Percentiles rank a stretch among this genome's conserved stretches.
phyloP scores from a whole-genome alignment of 129 eudicot species.

The Flaveria ramosissima region DNA sequence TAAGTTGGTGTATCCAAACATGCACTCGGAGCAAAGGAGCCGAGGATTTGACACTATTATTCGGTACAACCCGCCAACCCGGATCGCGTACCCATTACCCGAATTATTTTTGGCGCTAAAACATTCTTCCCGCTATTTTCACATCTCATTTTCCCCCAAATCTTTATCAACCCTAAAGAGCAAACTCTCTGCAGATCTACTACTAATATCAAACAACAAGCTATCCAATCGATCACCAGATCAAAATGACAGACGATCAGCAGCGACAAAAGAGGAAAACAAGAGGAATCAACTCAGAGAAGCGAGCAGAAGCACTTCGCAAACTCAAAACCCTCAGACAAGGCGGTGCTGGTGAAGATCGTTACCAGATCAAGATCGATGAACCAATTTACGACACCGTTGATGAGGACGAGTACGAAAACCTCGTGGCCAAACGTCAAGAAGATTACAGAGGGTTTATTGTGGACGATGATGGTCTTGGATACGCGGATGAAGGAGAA shows the following conservation, averaged over 20 bases:
- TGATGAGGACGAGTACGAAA: conserved; percentile 82
- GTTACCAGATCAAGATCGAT: conserved; percentile 66
- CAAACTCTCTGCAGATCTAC: conserved; percentile 25
- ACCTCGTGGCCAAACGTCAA: conserved; percentile 77
- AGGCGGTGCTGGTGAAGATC: conserved; percentile 54
- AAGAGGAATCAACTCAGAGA: conserved; percentile 42
- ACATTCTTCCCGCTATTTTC: conserved; percentile 36
- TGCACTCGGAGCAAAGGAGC: too few species aligned
- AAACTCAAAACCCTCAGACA: conserved; percentile 66
- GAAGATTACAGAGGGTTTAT: conserved; percentile 69
- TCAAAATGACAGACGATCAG: conserved; percentile 59
- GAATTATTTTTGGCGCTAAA: conserved; percentile 33
- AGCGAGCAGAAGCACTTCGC: conserved; percentile 69
- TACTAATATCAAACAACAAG: conserved; percentile 1
- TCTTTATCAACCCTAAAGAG: conserved; percentile 19
- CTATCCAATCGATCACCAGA: not conserved
- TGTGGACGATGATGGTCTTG: conserved; percentile 80
- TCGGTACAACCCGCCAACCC: not conserved
- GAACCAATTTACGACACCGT: conserved; percentile 82
- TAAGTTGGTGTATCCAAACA: too few species aligned
- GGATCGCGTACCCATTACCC: not conserved
- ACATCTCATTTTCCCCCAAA: conserved; percentile 16
- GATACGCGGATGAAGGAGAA: conserved; percentile 80
- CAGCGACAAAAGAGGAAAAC: conserved; percentile 51
- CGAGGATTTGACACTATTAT: not conserved